Percentiles rank a stretch among this genome's conserved stretches.
phyloP scores from a whole-genome alignment of 352 stramenopile genomes.

The Peronosclerospora sorghi region DNA sequence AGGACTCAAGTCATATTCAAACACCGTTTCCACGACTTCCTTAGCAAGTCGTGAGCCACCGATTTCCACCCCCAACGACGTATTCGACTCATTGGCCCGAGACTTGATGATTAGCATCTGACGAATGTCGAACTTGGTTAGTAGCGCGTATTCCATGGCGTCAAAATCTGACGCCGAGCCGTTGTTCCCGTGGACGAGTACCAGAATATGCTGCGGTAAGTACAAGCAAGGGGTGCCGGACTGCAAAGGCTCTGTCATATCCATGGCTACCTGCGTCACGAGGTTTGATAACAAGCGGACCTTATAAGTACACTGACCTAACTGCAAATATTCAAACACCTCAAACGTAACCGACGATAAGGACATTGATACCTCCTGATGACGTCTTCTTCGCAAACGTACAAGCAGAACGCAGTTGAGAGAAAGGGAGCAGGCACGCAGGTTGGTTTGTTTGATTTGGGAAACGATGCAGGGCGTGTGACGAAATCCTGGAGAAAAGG shows the following conservation, averaged over 20 bases:
- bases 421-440: too few relatives aligned
- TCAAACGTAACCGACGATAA: too few relatives aligned
- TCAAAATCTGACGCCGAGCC: conserved; percentile 65
- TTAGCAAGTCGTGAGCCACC: conserved; percentile 51
- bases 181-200: conserved; percentile 80
- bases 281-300: too few relatives aligned
- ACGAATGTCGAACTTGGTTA: conserved; percentile 27
- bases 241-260: conserved; percentile 4
- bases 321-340: too few relatives aligned
- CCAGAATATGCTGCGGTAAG: conserved; percentile 58
- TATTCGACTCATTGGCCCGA: conserved; percentile 42
- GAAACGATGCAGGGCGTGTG: too few relatives aligned
- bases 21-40: conserved; percentile 47
- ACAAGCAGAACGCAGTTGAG: too few relatives aligned
- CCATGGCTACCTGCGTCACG: conserved; percentile 5
- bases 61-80: conserved; percentile 52
- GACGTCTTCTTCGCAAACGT: too few relatives aligned
- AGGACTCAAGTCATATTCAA: conserved; percentile 49
- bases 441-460: too few relatives aligned
- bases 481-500: too few relatives aligned
- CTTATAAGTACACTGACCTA: too few relatives aligned
- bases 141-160: conserved; percentile 31
- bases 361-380: too few relatives aligned
- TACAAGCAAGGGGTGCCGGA: conserved; percentile 11
- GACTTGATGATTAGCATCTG: conserved; percentile 67